These are phyloP conservation scores for Candida chilensis DNA, from an alignment of 805 yeast species.

Conservation along the genomic window DNA sequence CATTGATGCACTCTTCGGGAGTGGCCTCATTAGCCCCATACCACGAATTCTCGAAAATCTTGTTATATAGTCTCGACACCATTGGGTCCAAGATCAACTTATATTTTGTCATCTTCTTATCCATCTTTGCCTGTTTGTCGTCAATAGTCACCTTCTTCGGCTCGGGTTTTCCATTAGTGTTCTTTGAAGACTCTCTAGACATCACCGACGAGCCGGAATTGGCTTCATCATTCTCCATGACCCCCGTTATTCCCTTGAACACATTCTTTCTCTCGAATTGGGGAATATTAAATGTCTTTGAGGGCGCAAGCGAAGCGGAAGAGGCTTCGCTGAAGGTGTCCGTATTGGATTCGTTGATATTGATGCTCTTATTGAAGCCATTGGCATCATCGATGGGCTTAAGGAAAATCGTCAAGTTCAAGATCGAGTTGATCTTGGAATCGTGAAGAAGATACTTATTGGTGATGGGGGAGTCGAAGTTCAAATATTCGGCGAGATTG, in stretches of 20 bases:
- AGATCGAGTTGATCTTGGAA: constrained; percentile 77
- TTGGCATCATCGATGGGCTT: constrained; percentile 9
- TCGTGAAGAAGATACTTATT: constrained; percentile 64
- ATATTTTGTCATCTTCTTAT: constrained; percentile 11
- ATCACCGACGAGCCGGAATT: too few relatives aligned
- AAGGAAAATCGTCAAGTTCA: constrained; percentile 49
- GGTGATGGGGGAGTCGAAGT: constrained; percentile 39
- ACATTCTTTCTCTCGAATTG: constrained; percentile 31
- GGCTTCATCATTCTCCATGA: constrained; percentile 10
- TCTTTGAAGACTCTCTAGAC: too few relatives aligned
- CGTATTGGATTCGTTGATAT: neutral
- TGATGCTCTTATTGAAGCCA: constrained; percentile 2
- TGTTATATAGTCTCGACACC: constrained; percentile 38
- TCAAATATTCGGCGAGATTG: constrained; percentile 65
- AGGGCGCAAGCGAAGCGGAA: constrained; percentile 7
- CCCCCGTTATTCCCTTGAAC: constrained; percentile 42
- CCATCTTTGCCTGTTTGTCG: constrained; percentile 8
- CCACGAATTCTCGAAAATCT: constrained; percentile 54
- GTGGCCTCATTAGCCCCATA: constrained; percentile 45
- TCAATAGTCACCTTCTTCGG: too few relatives aligned
- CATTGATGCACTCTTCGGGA: constrained; percentile 67
- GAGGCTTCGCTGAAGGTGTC: neutral
- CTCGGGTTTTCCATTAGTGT: too few relatives aligned
- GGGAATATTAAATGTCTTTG: constrained; percentile 32
- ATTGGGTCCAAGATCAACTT: constrained; percentile 39